phyloP scores from a whole-genome alignment of 148 eudicot genomes.

The Pharnaceum exiguum region DNA sequence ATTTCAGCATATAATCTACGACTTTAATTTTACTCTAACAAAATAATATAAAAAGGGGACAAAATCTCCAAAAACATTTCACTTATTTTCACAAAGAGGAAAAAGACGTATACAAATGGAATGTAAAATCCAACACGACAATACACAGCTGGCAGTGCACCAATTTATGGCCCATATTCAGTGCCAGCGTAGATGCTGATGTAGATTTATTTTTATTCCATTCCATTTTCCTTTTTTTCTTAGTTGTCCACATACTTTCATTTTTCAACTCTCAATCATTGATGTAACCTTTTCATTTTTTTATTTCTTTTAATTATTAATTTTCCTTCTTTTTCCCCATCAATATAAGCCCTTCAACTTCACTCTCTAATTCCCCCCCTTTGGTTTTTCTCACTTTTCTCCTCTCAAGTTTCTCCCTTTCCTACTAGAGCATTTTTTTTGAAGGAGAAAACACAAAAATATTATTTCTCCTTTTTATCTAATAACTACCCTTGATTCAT shows the following conservation, averaged over 20 bases:
- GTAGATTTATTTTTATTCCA: slow-evolving; percentile 11
- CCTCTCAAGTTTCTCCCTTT: not conserved
- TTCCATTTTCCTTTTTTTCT: not conserved
- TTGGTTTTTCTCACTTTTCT: not conserved
- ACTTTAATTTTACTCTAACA: too few relatives aligned
- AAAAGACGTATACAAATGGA: not conserved
- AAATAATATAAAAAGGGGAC: not conserved
- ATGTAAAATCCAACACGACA: slow-evolving; percentile 5
- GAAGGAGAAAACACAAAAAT: slow-evolving; percentile 3
- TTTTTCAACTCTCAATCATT: slow-evolving; percentile 21
- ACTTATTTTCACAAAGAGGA: not conserved
- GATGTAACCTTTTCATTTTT: slow-evolving; percentile 4
- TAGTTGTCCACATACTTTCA: not conserved
- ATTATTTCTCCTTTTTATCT: slow-evolving; percentile 2
- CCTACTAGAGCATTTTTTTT: slow-evolving; percentile 18
- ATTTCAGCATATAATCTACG: too few relatives aligned
- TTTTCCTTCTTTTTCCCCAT: not conserved
- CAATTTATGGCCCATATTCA: slow-evolving; percentile 14
- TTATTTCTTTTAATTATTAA: too few relatives aligned
- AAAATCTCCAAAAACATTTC: not conserved
- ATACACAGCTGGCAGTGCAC: slow-evolving; percentile 25
- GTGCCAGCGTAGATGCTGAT: slow-evolving; percentile 25
- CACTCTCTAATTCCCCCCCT: not conserved
- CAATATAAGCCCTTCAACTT: slow-evolving; percentile 6
- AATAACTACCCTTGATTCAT: slow-evolving; percentile 25